Base-by-base conservation (phyloP, 164 flowering plant species). In the Aristolochia californica region DNA sequence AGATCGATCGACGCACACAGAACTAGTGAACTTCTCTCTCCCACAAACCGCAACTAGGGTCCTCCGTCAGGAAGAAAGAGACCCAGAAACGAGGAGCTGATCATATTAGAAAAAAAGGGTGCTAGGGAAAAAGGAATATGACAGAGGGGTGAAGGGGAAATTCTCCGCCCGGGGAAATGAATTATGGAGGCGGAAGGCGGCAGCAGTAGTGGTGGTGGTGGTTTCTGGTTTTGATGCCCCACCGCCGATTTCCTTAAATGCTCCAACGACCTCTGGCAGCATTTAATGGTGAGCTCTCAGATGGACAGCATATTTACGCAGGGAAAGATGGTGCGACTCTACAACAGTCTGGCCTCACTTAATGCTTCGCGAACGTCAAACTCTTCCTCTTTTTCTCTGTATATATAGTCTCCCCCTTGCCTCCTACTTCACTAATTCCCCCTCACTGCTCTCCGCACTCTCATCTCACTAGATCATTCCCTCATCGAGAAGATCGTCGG, bases 221-320 rank as follows among this genome's bases (percentile, higher is more conserved):
- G 52, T 55, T 48, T 62, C 52, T 15, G 20, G 56, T 63, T 43
- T 60, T 18, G 5, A 13, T 8, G 43, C 34, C n/a, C 5, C n/a
- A 21, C 57, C 27, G 66, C n/a, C 52, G 64, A 47, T 68, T 68
- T 54, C 27, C 66, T 72, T 62, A 65, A 72, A 59, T 70, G 62
- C 63, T 17, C 56, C 82, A 78, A 75, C 79, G 65, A 71, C 77
- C 72, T 62, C 62, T 59, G 71, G 38, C 25, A 67, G 68, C 74
- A 69, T 61, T 73, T 66, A 70, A 62, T 70, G 74, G 62, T 17
- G 56, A 12, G 50, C 20, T 50, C 21, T 54, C 63, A 55, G 56
- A 55, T 55, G 63, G 58, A 43, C 28, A 44, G 62, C 5, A 14
- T 44, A 27, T 13, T 48, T 40, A 45, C 27, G 4, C 50, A 24